Conservation (phyloP, 495 filamentous ascomycete species). For the Penicillium herquei region DNA sequence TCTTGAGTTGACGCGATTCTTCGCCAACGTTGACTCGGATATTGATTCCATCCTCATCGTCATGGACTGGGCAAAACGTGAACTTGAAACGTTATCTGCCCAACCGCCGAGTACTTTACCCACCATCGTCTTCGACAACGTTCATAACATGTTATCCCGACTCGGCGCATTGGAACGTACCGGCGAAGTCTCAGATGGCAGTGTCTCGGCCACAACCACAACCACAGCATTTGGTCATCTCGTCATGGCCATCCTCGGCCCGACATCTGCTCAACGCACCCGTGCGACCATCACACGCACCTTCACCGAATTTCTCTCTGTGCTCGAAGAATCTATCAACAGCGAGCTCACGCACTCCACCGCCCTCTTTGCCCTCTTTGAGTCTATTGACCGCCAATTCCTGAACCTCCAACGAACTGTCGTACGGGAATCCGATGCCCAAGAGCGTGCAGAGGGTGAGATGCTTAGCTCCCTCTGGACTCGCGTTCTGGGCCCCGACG, state of each 20-base stretch:
- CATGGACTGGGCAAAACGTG: conserved; percentile 91
- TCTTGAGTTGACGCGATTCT: conserved; percentile 81
- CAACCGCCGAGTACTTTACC: conserved; percentile 56
- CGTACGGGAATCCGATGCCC: conserved; percentile 72
- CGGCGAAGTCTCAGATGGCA: conserved; percentile 36
- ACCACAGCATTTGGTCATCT: conserved; percentile 66
- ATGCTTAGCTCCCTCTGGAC: conserved; percentile 84
- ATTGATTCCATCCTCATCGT: conserved; percentile 87
- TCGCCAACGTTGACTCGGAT: conserved; percentile 87
- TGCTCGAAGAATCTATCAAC: conserved; percentile 84
- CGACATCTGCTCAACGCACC: conserved; percentile 74
- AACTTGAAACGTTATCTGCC: conserved; percentile 59
- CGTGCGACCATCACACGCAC: conserved; percentile 75
- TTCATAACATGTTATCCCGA: conserved; percentile 70
- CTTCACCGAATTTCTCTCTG: conserved; percentile 82
- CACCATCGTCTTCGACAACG: conserved; percentile 69
- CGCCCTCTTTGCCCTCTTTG: conserved; percentile 77
- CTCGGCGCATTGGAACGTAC: conserved; percentile 64
- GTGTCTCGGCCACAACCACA: conserved; percentile 35
- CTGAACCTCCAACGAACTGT: conserved; percentile 84
- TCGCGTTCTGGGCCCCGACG: conserved; percentile 71
- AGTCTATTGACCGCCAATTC: conserved; percentile 84
- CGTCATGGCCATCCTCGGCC: conserved; percentile 72
- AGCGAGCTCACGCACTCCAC: conserved; percentile 75
- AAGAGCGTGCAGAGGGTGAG: conserved; percentile 75